Conservation (phyloP, 371 early-diverging fungal genomes). For the Capillidium heterosporum region DNA sequence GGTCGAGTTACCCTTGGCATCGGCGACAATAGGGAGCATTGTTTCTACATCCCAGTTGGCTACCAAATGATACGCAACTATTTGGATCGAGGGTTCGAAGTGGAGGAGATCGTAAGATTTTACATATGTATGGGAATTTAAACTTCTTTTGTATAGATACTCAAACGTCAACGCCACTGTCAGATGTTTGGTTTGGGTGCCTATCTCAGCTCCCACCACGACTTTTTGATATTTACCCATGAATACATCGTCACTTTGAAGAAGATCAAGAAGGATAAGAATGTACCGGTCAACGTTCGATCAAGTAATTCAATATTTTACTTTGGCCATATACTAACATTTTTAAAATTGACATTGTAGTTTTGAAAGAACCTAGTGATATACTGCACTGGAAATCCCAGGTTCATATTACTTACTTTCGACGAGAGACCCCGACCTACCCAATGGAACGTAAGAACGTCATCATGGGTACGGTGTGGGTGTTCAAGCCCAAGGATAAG, state of each 20-base stretch:
- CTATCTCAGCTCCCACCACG: conserved; percentile 68
- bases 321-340: too few species aligned
- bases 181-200: conserved; percentile 78
- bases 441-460: conserved; percentile 68
- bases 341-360: background rate
- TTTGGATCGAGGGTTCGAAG: conserved; percentile 62
- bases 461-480: conserved; percentile 85
- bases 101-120: conserved; percentile 52
- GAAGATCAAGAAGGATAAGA: conserved; percentile 22
- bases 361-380: background rate
- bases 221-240: conserved; percentile 82
- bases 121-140: background rate
- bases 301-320: background rate
- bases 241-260: conserved; percentile 74
- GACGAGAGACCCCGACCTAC: conserved; percentile 42
- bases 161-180: conserved; percentile 81
- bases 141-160: conserved; percentile 19
- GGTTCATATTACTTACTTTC: conserved; percentile 11
- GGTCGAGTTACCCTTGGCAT: conserved; percentile 69
- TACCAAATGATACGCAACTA: conserved; percentile 64
- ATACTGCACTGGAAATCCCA: background rate
- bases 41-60: conserved; percentile 74
- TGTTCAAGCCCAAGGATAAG: conserved; percentile 37
- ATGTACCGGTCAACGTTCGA: background rate
- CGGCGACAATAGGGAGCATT: conserved; percentile 77